Evolutionary conservation across 495 filamentous ascomycete species (phyloP).

Genomic region (Penicillium silybi): DNA sequence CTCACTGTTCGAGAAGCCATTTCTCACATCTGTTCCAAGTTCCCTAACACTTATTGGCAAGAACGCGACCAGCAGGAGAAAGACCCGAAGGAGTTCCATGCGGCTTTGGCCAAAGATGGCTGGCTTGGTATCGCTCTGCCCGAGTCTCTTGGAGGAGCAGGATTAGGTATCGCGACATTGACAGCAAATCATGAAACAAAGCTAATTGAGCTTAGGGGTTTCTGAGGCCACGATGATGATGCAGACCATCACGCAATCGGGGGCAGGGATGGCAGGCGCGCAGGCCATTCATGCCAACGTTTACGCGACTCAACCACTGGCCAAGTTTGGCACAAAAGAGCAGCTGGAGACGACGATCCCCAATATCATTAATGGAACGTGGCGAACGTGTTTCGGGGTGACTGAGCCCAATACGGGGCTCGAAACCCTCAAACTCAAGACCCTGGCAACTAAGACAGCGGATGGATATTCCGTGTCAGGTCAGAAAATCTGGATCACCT

Average conservation of each 20-base stretch:
- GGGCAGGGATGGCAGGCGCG: conserved; percentile 74
- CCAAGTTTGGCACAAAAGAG: conserved; percentile 60
- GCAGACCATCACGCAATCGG: conserved; percentile 74
- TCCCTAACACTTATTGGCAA: conserved; percentile 65
- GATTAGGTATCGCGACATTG: conserved; percentile 58
- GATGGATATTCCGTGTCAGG: conserved; percentile 61
- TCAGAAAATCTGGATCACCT: conserved; percentile 83
- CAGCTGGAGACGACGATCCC: conserved; percentile 61
- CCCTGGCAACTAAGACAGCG: conserved; percentile 46
- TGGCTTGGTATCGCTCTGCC: conserved; percentile 80
- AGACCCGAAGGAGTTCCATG: conserved; percentile 71
- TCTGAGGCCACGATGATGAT: conserved; percentile 83
- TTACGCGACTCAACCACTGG: conserved; percentile 73
- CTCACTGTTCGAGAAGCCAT: conserved; percentile 68
- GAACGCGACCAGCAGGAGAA: conserved; percentile 61
- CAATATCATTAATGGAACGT: conserved; percentile 63
- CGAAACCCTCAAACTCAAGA: conserved; percentile 66
- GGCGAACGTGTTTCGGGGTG: conserved; percentile 70
- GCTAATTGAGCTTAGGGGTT: conserved; percentile 39
- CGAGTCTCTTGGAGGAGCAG: conserved; percentile 65
- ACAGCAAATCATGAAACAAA: conserved; percentile 43
- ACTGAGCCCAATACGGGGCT: conserved; percentile 65
- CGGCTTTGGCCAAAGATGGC: conserved; percentile 70
- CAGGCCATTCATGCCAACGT: conserved; percentile 75
- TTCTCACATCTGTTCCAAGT: conserved; percentile 61